phyloP scores from a whole-genome alignment of 1,284 basidiomycete genomes.

The Sphagnurus paluster region DNA sequence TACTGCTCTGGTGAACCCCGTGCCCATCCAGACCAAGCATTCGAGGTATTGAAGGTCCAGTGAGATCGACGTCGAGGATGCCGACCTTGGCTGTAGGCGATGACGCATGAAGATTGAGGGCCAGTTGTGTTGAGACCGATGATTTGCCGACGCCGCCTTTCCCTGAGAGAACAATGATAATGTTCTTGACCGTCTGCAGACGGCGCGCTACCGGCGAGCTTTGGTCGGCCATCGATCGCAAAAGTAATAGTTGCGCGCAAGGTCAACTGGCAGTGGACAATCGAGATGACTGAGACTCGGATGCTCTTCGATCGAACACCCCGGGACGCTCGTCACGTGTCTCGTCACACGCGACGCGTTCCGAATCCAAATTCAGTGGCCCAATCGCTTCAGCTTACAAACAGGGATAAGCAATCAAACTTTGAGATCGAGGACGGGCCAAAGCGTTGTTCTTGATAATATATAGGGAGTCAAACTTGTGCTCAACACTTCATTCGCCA shows the following conservation, averaged over 20 bases:
- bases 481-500: too few relatives aligned
- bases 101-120: conserved; percentile 79
- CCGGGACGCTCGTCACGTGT: too few relatives aligned
- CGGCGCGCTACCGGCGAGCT: conserved; percentile 48
- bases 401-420: too few relatives aligned
- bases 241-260: neutral
- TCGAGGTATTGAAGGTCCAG: conserved; percentile 94
- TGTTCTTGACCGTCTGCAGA: conserved; percentile 74
- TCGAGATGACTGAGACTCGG: too few relatives aligned
- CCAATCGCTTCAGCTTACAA: too few relatives aligned
- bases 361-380: too few relatives aligned
- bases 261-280: neutral
- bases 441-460: too few relatives aligned
- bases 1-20: conserved; percentile 88
- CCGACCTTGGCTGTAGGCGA: conserved; percentile 75
- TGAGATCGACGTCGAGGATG: conserved; percentile 94
- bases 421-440: too few relatives aligned
- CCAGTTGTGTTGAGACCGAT: conserved; percentile 91
- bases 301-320: too few relatives aligned
- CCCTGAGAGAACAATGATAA: conserved; percentile 93
- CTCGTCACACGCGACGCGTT: too few relatives aligned
- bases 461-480: too few relatives aligned
- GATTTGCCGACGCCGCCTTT: conserved; percentile 99
- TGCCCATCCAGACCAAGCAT: conserved; percentile 94
- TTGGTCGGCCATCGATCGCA: conserved; percentile 32